These are phyloP conservation scores for Penicillium bialowiezense DNA, from an alignment of 495 filamentous ascomycete genomes.

Conservation along the genomic window DNA sequence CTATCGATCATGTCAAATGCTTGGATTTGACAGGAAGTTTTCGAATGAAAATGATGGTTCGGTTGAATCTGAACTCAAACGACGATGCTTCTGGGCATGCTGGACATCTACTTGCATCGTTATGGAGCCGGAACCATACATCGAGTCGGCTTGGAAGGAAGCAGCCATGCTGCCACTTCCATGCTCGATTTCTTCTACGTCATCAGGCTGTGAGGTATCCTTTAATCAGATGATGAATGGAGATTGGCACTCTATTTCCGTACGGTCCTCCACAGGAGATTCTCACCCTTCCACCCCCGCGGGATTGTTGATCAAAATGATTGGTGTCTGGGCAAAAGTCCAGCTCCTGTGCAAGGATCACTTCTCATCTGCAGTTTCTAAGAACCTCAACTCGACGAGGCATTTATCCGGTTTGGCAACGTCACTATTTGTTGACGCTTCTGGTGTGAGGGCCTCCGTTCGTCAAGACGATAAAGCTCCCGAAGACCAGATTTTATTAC, in stretches of 20 bases:
- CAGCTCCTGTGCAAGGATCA: slow-evolving; percentile 2
- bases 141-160: background rate
- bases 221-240: background rate
- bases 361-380: background rate
- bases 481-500: background rate
- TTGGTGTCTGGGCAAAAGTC: slow-evolving; percentile 1
- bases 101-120: slow-evolving; percentile 5
- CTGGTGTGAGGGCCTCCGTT: too few species aligned
- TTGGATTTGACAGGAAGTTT: slow-evolving; percentile 3
- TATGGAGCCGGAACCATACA: slow-evolving; percentile 5
- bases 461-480: background rate
- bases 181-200: background rate
- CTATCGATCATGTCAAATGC: background rate
- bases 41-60: background rate
- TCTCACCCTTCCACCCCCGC: background rate
- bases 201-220: background rate
- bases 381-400: background rate
- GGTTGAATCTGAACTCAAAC: background rate
- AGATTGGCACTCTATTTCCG: background rate
- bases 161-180: slow-evolving; percentile 5
- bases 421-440: background rate
- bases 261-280: background rate
- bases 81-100: slow-evolving; percentile 8
- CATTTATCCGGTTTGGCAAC: background rate
- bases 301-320: background rate